Conservation (phyloP, 192 early-diverging fungal genomes). For the Pecoramyces ruminantium region DNA sequence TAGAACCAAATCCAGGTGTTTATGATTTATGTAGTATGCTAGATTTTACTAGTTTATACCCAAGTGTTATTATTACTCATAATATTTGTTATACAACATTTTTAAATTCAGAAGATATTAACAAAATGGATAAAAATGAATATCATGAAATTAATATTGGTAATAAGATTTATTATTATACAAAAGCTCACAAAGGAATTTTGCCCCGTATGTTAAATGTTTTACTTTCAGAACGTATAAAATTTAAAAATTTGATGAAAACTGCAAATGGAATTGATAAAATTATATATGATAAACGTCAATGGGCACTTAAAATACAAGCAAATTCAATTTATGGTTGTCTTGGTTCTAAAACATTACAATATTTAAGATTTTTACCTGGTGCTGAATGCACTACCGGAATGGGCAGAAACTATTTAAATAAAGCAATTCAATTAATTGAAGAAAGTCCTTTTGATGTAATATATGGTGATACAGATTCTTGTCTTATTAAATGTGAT, state of each 20-base stretch:
- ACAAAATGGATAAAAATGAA: neutral
- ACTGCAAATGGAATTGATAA: neutral
- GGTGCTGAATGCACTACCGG: neutral
- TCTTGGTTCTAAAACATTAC: neutral
- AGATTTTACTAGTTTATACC: neutral
- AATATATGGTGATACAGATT: neutral
- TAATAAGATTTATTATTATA: neutral
- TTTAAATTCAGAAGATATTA: neutral
- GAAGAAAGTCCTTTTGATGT: neutral
- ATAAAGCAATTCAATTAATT: neutral
- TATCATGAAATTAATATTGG: neutral
- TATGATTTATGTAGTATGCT: neutral
- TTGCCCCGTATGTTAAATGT: neutral
- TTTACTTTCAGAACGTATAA: neutral
- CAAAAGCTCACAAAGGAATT: neutral
- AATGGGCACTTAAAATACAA: neutral
- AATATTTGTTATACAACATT: neutral
- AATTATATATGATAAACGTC: neutral
- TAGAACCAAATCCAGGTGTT: neutral
- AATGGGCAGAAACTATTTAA: neutral
- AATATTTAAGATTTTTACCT: neutral
- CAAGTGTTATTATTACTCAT: neutral
- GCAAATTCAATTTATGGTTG: neutral
- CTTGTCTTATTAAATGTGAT: neutral
- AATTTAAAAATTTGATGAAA: neutral